Evolutionary conservation across 192 early-diverging fungal genomes (phyloP), one percentile per base, ranked within the genome.

Genomic region (Podila clonocystis): DNA sequence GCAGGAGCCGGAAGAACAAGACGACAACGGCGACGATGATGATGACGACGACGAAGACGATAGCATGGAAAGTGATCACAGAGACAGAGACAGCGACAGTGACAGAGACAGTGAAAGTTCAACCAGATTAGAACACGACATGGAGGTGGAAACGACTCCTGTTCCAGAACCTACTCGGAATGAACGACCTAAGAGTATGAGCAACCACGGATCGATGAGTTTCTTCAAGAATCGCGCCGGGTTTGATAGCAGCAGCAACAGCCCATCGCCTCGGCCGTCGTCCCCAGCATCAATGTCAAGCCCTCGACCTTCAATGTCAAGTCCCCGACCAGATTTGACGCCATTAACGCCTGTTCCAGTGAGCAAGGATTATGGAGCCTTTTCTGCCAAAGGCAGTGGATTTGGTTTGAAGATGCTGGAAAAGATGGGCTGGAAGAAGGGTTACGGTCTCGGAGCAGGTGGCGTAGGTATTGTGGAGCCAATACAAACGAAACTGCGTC

Each of bases 391-490:
- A 60, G 89, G 90, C 6, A 92, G 87, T 38, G 94, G 95, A 11
- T 87, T 95, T 68, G 95, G 94, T 52, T 84, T 91, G 75, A 91
- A 90, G 38, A 91, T 97, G 90, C 86, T 99, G 87, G 83, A 91
- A 61, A 95, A 93, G 70, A 95, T 97, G 94, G 97, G 97, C 36
- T 99, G 94, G 89, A 88, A 88, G 71, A 85, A 84, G 28, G 98
- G 98, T 19, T 86, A 94, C 84, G 97, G 97, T 68, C 84, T 99
- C n/a, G 98, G 98, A 2, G 86, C 86, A 57, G 91, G 92, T 9
- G 94, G 95, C 7, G 83, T 85, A 52, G 98, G 98, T 68, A 97
- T 97, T 24, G 87, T 95, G 5, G 93, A 96, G 59, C 98, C 98
- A 7, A 92, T 99, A 33, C 93, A 98, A 58, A 94, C 94, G 9